Conservation (phyloP, 148 eudicot species). For the Cornus kousa region DNA sequence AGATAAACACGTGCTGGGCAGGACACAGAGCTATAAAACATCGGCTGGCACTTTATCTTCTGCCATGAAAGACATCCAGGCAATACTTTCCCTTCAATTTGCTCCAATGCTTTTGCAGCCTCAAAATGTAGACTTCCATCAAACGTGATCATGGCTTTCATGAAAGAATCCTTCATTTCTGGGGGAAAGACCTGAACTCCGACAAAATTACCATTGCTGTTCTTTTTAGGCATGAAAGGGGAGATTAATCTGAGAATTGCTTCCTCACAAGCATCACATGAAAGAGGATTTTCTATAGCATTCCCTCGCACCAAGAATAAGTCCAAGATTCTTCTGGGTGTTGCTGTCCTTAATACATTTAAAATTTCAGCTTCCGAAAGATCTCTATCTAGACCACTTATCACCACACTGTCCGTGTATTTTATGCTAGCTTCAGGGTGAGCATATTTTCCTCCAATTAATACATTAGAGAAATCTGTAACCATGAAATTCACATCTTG, state of each 20-base stretch:
- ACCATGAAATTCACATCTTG: neutral
- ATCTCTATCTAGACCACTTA: neutral
- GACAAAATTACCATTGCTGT: neutral
- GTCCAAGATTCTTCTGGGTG: neutral
- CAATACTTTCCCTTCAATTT: neutral
- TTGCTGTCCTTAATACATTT: neutral
- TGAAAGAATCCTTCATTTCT: neutral
- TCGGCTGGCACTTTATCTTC: conserved; percentile 7
- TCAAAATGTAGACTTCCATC: conserved; percentile 6
- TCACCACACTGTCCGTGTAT: neutral
- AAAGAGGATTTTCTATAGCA: neutral
- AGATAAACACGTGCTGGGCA: conserved; percentile 4
- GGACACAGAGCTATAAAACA: conserved; percentile 2
- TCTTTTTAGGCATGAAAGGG: neutral
- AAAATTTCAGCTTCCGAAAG: conserved; percentile 5
- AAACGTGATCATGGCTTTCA: conserved; percentile 7
- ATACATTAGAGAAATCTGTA: neutral
- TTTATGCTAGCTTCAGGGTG: neutral
- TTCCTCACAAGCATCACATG: conserved; percentile 4
- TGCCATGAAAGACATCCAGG: conserved; percentile 4
- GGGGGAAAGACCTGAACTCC: neutral
- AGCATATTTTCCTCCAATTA: neutral
- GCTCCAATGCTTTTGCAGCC: conserved; percentile 7
- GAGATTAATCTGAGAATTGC: neutral
- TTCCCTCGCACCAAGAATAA: neutral